A percentile compares a stretch with the other conserved stretches of the same genome.
Evolutionary conservation across 495 filamentous ascomycete species (phyloP).

Genomic region (Hyaloscypha variabilis): DNA sequence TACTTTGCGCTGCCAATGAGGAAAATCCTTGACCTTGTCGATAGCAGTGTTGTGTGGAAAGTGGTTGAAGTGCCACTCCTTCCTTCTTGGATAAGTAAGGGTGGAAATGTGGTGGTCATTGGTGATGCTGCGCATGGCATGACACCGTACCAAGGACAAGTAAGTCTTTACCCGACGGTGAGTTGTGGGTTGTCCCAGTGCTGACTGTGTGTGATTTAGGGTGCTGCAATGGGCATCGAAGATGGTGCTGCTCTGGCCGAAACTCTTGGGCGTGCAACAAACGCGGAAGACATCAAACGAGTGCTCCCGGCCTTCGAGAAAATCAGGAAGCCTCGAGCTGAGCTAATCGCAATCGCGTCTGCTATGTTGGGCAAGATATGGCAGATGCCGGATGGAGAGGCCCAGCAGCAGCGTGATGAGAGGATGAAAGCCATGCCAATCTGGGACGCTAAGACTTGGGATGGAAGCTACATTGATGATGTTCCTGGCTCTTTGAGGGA

Average conservation of each 20-base stretch:
- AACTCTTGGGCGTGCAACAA: conserved; percentile 2
- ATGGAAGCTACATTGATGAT: too few species aligned
- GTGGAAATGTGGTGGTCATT: conserved; percentile 35
- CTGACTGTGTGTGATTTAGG: conserved; percentile 19
- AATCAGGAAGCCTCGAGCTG: conserved; percentile 31
- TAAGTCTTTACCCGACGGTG: background rate
- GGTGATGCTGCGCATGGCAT: conserved; percentile 52
- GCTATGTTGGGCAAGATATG: too few species aligned
- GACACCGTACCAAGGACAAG: conserved; percentile 39
- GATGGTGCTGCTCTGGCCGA: conserved; percentile 35
- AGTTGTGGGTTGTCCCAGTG: background rate
- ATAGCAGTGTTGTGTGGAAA: background rate
- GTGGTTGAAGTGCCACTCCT: conserved; percentile 65
- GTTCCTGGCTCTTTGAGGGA: too few species aligned
- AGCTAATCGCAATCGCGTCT: conserved; percentile 11
- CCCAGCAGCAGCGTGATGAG: too few species aligned
- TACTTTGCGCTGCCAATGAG: conserved; percentile 50
- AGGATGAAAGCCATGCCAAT: too few species aligned
- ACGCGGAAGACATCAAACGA: background rate
- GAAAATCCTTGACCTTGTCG: background rate
- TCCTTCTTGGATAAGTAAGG: conserved; percentile 56
- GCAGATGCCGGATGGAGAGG: too few species aligned
- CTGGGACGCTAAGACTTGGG: too few species aligned
- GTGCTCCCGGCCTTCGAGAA: background rate
- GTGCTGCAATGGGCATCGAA: conserved; percentile 38